Base-by-base conservation (phyloP, 2,329 filamentous ascomycete genomes). In the Sclerotinia sclerotiorum region DNA sequence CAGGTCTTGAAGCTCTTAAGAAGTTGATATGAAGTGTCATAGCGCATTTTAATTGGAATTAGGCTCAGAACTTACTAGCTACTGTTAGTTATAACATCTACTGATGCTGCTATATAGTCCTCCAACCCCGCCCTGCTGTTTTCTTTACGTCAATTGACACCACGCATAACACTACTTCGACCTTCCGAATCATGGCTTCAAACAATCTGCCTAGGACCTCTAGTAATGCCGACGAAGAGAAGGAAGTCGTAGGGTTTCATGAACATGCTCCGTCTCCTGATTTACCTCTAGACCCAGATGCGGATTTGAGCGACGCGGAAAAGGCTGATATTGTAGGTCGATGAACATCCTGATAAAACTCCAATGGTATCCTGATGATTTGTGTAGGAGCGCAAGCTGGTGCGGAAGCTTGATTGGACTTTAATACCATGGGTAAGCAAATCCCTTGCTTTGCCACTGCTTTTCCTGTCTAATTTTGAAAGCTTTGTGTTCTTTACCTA, bases 401-500 rank as follows among this genome's bases (percentile, higher is more conserved):
- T 90, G 13, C 83, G 87, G 76, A 90, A 86, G 76, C 81, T 90
- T 27, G 88, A 90, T 74, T 73, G 84, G 29, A 81, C 82, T 66
- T 80, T 90, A 1, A 88, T 90, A 55, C 88, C 87, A 49, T 89
- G 87, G 83, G 76, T 79, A 70, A 70, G 75, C 71, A 17, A 67
- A 35, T 35, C 19, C 32, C 17, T 54, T n/a, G 35, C 7, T 15
- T 44, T 19, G 42, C 32, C 27, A 46, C 46, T 35, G 55, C 39
- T 11, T 46, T 60, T 58, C 68, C 69, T 65, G 71, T 70, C 52
- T 69, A 72, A 57, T 68, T 49, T 42, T 42, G 24, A 46, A 64
- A 83, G 84, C 85, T 92, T 17, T 89, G 87, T 69, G 91, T 92
- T 60, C 83, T 93, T 46, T 93, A 93, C 74, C 83, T 94, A 1